These are phyloP conservation scores for Collybiopsis confluens DNA, from an alignment of 768 basidiomycete genomes.

Conservation along the genomic window DNA sequence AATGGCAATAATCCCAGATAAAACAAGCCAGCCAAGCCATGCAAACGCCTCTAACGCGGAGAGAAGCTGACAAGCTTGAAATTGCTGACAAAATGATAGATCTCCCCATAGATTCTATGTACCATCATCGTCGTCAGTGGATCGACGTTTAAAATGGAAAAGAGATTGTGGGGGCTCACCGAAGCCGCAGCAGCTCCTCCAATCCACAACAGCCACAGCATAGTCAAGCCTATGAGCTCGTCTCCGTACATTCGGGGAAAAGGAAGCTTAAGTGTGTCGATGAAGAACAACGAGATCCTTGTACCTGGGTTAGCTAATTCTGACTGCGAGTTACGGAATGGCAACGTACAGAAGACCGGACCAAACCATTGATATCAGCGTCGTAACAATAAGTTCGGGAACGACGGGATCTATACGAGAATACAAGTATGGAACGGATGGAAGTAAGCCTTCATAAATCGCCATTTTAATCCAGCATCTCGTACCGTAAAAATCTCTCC, in stretches of 20 bases:
- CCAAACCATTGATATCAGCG: conserved; percentile 62
- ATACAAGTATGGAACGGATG: too few species aligned
- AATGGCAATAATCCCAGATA: background rate
- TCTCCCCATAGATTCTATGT: background rate
- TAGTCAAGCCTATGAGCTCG: conserved; percentile 54
- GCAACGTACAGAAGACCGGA: conserved; percentile 53
- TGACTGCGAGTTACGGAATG: too few species aligned
- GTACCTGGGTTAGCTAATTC: too few species aligned
- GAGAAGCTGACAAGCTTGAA: background rate
- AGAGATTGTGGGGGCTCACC: conserved; percentile 32
- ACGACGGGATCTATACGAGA: conserved; percentile 56
- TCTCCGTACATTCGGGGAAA: conserved; percentile 50
- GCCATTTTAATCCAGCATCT: background rate
- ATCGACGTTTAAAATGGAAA: background rate
- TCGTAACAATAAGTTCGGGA: conserved; percentile 61
- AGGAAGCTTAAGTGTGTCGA: conserved; percentile 55
- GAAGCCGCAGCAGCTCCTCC: conserved; percentile 64
- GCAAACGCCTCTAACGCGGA: conserved; percentile 3
- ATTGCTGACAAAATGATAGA: conserved; percentile 6
- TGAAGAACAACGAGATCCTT: conserved; percentile 41
- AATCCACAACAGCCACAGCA: conserved; percentile 75
- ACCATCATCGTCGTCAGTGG: too few species aligned
- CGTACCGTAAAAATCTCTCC: conserved; percentile 56
- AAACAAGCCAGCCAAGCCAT: conserved; percentile 1
- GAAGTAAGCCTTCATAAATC: too few species aligned